Percentiles rank a stretch among this genome's conserved stretches.
Conservation (phyloP, 1,139 yeast species). For the Yamadazyma atmosphaerica region DNA sequence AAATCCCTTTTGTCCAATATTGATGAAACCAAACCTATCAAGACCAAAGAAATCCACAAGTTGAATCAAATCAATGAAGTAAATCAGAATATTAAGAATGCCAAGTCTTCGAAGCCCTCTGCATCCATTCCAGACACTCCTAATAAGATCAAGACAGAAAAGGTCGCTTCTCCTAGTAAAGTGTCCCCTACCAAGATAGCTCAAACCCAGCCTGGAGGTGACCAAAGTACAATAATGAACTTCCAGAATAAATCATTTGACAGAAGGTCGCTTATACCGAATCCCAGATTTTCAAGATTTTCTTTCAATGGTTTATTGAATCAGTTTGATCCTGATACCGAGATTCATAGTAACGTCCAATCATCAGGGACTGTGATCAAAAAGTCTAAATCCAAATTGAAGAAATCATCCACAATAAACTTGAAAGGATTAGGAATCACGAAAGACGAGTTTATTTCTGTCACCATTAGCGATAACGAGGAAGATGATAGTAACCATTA, state of each 20-base stretch:
- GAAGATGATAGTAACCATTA: conserved; percentile 17
- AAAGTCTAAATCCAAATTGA: conserved; percentile 14
- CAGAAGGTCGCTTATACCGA: conserved; percentile 29
- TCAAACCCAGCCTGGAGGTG: conserved; percentile 1
- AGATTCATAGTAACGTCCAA: conserved; percentile 26
- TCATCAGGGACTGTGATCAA: conserved; percentile 35
- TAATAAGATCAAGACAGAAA: conserved; percentile 1
- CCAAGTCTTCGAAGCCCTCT: background rate
- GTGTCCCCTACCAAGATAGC: conserved; percentile 3
- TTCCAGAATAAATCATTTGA: conserved; percentile 3
- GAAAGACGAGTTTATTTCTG: conserved; percentile 24
- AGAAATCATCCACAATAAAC: conserved; percentile 26
- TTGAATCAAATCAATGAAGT: conserved; percentile 8
- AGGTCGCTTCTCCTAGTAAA: background rate
- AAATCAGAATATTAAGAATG: background rate
- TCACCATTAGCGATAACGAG: conserved; percentile 22
- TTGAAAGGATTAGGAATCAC: conserved; percentile 35
- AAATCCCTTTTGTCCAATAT: conserved; percentile 26
- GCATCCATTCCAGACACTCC: conserved; percentile 1
- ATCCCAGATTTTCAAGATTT: conserved; percentile 46
- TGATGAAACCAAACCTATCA: conserved; percentile 11
- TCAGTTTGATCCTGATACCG: conserved; percentile 28
- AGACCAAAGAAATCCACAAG: conserved; percentile 4
- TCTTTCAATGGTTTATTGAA: conserved; percentile 42
- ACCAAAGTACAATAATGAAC: background rate